A percentile compares a stretch with the other conserved stretches of the same genome.
These are phyloP conservation scores for Acacia acuminata DNA, from an alignment of 306 rosid species.

Conservation along the genomic window DNA sequence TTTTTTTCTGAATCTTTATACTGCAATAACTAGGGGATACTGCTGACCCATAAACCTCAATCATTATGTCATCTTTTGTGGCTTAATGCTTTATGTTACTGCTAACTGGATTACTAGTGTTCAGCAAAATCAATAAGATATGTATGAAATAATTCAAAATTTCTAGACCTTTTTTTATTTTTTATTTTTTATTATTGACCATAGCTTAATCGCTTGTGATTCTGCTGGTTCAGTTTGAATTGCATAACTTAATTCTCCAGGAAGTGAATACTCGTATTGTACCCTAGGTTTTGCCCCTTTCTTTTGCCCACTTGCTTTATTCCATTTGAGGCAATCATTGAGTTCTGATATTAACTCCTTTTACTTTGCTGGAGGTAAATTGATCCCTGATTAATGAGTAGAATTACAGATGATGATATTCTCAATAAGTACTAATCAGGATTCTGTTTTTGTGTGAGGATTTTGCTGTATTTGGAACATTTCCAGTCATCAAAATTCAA, in stretches of 20 bases:
- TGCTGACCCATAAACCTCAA: constrained; percentile 16
- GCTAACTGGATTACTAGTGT: background rate
- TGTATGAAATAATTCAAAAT: background rate
- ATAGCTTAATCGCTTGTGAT: background rate
- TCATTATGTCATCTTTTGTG: constrained; percentile 4
- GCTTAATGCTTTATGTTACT: background rate
- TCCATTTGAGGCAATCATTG: background rate
- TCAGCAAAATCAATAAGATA: background rate
- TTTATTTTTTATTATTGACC: background rate
- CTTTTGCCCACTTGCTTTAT: background rate
- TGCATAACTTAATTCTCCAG: background rate
- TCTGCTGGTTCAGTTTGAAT: background rate
- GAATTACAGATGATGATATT: background rate
- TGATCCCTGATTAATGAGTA: background rate
- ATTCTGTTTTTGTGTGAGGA: background rate
- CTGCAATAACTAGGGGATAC: constrained; percentile 12
- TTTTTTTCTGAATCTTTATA: constrained; percentile 12
- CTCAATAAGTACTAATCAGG: background rate
- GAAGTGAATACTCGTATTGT: background rate
- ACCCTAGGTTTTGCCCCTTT: background rate
- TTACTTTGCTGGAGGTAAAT: background rate
- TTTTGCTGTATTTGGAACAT: background rate
- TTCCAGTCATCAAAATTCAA: background rate
- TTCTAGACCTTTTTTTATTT: background rate
- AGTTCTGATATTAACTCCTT: constrained; percentile 1